Evolutionary conservation across 805 yeast genomes (phyloP).

Genomic region (Candida quercuum): DNA sequence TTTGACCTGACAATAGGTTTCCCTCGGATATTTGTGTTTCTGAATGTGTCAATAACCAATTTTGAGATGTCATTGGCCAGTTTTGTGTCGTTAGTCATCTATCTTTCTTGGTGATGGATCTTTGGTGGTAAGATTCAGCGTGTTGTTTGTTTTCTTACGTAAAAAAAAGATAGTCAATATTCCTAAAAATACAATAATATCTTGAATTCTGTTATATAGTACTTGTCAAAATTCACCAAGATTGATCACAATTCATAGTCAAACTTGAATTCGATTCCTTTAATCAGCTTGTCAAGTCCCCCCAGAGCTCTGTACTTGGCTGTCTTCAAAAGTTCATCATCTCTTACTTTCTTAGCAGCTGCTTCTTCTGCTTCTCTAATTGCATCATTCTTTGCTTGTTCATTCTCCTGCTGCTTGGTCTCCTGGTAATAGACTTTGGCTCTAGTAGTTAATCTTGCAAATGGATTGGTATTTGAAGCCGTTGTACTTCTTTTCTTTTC

Average conservation of each 20-base stretch:
- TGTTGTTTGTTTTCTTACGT: too few species aligned
- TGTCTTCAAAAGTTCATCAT: slow-evolving; percentile 38
- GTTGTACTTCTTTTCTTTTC: slow-evolving; percentile 44
- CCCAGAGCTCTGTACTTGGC: slow-evolving; percentile 57
- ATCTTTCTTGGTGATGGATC: too few species aligned
- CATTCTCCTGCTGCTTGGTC: slow-evolving; percentile 50
- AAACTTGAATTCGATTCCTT: slow-evolving; percentile 34
- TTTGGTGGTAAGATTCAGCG: too few species aligned
- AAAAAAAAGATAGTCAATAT: too few species aligned
- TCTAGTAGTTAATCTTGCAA: slow-evolving; percentile 81
- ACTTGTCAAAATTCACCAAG: too few species aligned
- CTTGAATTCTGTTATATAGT: too few species aligned
- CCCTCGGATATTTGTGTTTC: slow-evolving; percentile 32
- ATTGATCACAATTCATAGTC: slow-evolving; percentile 32
- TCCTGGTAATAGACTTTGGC: slow-evolving; percentile 73
- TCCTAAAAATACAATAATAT: too few species aligned
- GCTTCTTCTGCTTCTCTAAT: slow-evolving; percentile 37
- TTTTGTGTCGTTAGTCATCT: too few species aligned
- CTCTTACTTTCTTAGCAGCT: slow-evolving; percentile 37
- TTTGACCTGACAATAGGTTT: slow-evolving; percentile 60
- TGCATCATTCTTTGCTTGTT: slow-evolving; percentile 51
- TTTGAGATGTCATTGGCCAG: slow-evolving; percentile 5
- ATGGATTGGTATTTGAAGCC: slow-evolving; percentile 65
- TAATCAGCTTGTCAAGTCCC: slow-evolving; percentile 47
- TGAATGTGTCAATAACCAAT: slow-evolving; percentile 1